These are phyloP conservation scores for Crassisporium funariophilum DNA, from an alignment of 768 basidiomycete species.

Conservation along the genomic window DNA sequence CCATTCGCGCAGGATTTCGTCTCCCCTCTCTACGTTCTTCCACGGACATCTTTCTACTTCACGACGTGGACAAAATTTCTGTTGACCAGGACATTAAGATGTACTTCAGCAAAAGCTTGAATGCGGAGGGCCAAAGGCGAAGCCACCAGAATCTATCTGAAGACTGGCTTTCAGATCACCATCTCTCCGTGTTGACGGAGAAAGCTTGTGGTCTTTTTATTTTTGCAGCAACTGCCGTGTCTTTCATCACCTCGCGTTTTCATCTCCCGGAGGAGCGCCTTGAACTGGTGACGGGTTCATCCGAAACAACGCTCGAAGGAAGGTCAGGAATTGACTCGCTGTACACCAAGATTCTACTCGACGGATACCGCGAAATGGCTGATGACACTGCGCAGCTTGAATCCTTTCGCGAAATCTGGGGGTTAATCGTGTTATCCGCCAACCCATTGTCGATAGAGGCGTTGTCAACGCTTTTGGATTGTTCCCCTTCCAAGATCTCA, in stretches of 20 bases:
- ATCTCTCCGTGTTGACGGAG: slow-evolving; percentile 10
- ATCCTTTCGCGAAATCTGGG: neutral
- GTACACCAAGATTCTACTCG: neutral
- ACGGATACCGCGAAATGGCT: neutral
- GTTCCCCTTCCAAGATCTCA: neutral
- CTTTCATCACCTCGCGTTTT: slow-evolving; percentile 13
- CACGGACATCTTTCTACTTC: slow-evolving; percentile 22
- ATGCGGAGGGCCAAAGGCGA: slow-evolving; percentile 1
- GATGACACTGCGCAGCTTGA: neutral
- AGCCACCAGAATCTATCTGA: slow-evolving; percentile 3
- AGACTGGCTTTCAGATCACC: slow-evolving; percentile 21
- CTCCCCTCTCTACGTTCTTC: neutral
- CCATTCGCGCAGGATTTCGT: slow-evolving; percentile 4
- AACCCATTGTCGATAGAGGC: neutral
- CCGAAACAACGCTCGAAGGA: neutral
- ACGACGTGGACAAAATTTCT: slow-evolving; percentile 22
- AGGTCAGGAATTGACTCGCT: neutral
- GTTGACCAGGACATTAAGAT: slow-evolving; percentile 24
- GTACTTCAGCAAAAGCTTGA: neutral
- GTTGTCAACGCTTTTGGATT: neutral
- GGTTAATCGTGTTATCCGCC: neutral
- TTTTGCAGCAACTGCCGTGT: slow-evolving; percentile 21
- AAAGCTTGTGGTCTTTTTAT: slow-evolving; percentile 22
- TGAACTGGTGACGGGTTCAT: neutral
- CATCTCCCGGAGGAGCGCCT: slow-evolving; percentile 1